Evolutionary conservation across 345 rosid genomes (phyloP).

Genomic region (Pistacia vera): DNA sequence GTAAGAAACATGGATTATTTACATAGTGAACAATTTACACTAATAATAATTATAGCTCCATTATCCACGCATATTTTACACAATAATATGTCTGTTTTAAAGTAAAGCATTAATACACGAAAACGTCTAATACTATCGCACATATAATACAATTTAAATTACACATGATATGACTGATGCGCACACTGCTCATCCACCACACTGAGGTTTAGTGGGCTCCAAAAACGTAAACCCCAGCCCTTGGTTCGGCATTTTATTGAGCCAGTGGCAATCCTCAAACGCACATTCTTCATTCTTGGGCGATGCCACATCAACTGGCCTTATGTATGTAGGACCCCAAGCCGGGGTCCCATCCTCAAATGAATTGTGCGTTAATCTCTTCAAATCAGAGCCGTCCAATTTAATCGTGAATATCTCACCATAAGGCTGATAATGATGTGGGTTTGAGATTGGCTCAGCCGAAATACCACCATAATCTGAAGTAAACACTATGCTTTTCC

Average conservation of each 20-base stretch:
- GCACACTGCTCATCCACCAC: slow-evolving; percentile 11
- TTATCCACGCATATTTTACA: no score
- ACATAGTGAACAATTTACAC: no score
- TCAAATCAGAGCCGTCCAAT: slow-evolving; percentile 73
- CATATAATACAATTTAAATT: no score
- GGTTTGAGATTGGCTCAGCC: slow-evolving; percentile 87
- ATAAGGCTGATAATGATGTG: slow-evolving; percentile 85
- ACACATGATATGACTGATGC: no score
- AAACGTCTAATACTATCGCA: no score
- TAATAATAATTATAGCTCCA: no score
- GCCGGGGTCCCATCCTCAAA: slow-evolving; percentile 91
- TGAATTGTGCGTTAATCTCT: slow-evolving; percentile 76
- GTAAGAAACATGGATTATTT: no score
- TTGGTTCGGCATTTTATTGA: slow-evolving; percentile 45
- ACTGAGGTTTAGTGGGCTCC: slow-evolving; percentile 19
- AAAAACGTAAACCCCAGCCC: not conserved
- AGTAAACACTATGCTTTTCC: slow-evolving; percentile 65
- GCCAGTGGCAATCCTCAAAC: slow-evolving; percentile 86
- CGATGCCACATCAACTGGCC: slow-evolving; percentile 53
- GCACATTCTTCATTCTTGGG: slow-evolving; percentile 39
- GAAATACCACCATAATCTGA: slow-evolving; percentile 81
- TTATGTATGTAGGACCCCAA: slow-evolving; percentile 60
- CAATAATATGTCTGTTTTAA: no score
- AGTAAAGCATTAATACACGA: no score
- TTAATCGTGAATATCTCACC: slow-evolving; percentile 79